phyloP scores from a whole-genome alignment of 345 rosid genomes.

The Geranium brycei region DNA sequence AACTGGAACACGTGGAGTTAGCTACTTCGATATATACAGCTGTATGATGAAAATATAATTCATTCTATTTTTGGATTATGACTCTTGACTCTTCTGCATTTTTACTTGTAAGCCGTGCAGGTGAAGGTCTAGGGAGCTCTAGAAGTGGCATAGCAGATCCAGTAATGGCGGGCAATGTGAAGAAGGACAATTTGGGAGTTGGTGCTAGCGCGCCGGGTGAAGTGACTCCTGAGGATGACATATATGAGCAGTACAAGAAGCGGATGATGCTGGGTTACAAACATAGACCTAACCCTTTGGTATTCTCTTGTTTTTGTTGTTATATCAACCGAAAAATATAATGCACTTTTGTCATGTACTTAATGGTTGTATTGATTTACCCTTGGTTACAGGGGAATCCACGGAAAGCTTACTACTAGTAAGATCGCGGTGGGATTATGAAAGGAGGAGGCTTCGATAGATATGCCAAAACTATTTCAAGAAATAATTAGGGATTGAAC shows the following conservation, averaged over 20 bases:
- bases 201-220: slow-evolving; percentile 93
- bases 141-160: slow-evolving; percentile 89
- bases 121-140: slow-evolving; percentile 96
- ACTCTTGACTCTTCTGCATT: no score
- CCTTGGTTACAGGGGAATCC: slow-evolving; percentile 42
- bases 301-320: slow-evolving; percentile 13
- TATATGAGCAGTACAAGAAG: slow-evolving; percentile 98
- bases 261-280: slow-evolving; percentile 99
- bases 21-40: no score
- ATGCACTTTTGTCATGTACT: background rate
- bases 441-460: background rate
- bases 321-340: background rate
- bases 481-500: background rate
- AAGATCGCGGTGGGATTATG: background rate
- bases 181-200: slow-evolving; percentile 82
- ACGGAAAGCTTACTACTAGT: slow-evolving; percentile 56
- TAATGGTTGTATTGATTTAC: background rate
- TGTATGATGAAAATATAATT: no score
- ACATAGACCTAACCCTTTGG: slow-evolving; percentile 93
- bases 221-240: slow-evolving; percentile 82
- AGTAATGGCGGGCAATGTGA: slow-evolving; percentile 72
- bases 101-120: slow-evolving; percentile 27
- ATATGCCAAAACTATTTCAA: background rate
- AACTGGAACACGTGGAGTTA: no score
- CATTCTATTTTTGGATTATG: no score